Conservation (phyloP, 352 stramenopile species). For the Phytophthora constricta region DNA sequence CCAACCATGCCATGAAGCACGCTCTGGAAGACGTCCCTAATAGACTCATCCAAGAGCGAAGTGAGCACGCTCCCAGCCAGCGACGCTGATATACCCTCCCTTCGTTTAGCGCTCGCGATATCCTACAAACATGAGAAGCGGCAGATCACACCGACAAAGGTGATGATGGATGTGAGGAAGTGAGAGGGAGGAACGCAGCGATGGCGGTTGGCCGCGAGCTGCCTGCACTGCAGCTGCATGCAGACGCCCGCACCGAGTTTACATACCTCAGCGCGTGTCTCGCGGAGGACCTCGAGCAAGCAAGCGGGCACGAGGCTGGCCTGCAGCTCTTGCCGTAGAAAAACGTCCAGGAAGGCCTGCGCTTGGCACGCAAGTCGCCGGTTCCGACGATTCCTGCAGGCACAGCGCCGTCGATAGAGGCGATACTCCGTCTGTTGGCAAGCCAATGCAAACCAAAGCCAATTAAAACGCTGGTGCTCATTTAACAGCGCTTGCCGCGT, state of each 20-base stretch:
- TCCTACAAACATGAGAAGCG: constrained; percentile 20
- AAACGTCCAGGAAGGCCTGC: constrained; percentile 37
- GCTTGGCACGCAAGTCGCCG: constrained; percentile 25
- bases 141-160: background rate
- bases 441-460: background rate
- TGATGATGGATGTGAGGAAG: constrained; percentile 6
- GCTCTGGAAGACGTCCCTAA: constrained; percentile 41
- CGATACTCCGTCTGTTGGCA: constrained; percentile 53
- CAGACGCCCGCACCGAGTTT: no score
- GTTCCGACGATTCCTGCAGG: constrained; percentile 29
- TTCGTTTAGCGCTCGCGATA: constrained; percentile 18
- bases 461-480: background rate
- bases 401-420: constrained; percentile 38
- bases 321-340: constrained; percentile 40
- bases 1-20: constrained; percentile 44
- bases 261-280: constrained; percentile 38
- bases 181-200: no score
- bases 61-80: constrained; percentile 20
- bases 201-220: no score
- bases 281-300: constrained; percentile 49
- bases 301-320: constrained; percentile 38
- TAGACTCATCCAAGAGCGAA: constrained; percentile 31
- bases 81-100: constrained; percentile 24
- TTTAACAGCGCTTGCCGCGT: constrained; percentile 1
- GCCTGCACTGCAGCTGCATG: background rate